Percentiles rank a stretch among this genome's conserved stretches.
These are phyloP conservation scores for Colletotrichum theobromicola DNA, from an alignment of 2,329 filamentous ascomycete species.

Conservation along the genomic window DNA sequence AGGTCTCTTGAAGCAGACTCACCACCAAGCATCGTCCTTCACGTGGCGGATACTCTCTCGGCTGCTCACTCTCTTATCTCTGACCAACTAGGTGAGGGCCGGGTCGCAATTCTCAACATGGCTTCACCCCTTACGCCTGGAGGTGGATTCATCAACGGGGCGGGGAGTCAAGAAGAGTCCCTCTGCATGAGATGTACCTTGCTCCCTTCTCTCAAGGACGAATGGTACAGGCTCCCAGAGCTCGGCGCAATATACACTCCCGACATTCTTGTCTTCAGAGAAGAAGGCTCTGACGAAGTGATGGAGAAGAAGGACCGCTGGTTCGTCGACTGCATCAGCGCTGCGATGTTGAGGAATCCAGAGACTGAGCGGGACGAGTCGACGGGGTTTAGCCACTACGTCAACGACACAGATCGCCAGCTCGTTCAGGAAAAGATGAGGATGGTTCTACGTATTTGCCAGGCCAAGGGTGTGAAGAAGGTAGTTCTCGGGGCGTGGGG, in stretches of 20 bases:
- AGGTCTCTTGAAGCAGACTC: neutral
- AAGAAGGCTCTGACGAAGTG: conserved; percentile 36
- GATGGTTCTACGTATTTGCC: conserved; percentile 58
- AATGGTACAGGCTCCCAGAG: conserved; percentile 65
- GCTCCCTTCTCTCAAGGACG: conserved; percentile 60
- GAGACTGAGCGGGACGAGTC: conserved; percentile 48
- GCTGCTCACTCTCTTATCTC: conserved; percentile 47
- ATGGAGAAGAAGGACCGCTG: conserved; percentile 54
- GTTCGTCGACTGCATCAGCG: conserved; percentile 63
- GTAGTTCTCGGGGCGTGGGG: conserved; percentile 70
- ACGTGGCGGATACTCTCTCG: conserved; percentile 56
- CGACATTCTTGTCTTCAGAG: conserved; percentile 64
- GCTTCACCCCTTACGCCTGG: conserved; percentile 66
- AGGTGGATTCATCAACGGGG: conserved; percentile 65
- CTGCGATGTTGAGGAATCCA: conserved; percentile 64
- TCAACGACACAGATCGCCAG: conserved; percentile 53
- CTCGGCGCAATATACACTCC: conserved; percentile 60
- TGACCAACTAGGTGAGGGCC: conserved; percentile 9
- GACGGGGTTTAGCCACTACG: conserved; percentile 39
- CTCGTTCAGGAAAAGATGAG: conserved; percentile 60
- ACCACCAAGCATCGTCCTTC: conserved; percentile 46
- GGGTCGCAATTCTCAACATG: conserved; percentile 66
- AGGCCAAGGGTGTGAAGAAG: conserved; percentile 47
- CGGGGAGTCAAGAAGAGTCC: conserved; percentile 65
- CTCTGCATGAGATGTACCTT: conserved; percentile 67